These are phyloP conservation scores for Starmera dryadoides DNA, from an alignment of 805 yeast species.

Conservation along the genomic window DNA sequence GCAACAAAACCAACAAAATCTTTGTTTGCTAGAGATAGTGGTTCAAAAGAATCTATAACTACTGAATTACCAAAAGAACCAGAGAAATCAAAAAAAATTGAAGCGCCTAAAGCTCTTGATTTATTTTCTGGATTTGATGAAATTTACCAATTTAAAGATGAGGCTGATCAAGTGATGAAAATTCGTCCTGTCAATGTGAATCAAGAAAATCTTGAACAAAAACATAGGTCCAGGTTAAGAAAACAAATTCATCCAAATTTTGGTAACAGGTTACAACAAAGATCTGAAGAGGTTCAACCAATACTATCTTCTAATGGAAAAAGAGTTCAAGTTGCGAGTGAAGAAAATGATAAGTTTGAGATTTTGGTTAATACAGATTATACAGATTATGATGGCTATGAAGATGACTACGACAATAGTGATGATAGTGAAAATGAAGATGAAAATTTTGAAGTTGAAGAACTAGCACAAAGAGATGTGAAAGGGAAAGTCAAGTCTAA, in stretches of 20 bases:
- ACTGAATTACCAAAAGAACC: neutral
- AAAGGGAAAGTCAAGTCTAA: too few relatives aligned
- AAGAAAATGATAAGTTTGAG: neutral
- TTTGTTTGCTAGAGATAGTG: slow-evolving; percentile 3
- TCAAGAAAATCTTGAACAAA: neutral
- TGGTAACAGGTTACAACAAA: too few relatives aligned
- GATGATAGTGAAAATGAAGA: neutral
- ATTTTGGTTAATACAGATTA: neutral
- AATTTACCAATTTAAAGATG: neutral
- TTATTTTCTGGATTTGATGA: slow-evolving; percentile 2
- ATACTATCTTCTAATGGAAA: too few relatives aligned
- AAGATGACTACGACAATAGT: neutral
- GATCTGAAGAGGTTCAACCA: too few relatives aligned
- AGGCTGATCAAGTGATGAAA: neutral
- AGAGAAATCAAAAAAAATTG: neutral
- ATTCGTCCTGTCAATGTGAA: neutral
- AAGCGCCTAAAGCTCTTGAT: neutral
- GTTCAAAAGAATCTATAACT: neutral
- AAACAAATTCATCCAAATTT: neutral
- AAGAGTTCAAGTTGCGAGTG: neutral
- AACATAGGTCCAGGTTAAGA: neutral
- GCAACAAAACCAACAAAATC: slow-evolving; percentile 13
- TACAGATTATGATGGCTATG: neutral
- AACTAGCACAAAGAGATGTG: neutral
- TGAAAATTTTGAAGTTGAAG: too few relatives aligned